Evolutionary conservation across 208 protist species (phyloP).

Genomic region (Leptomonas seymouri): DNA sequence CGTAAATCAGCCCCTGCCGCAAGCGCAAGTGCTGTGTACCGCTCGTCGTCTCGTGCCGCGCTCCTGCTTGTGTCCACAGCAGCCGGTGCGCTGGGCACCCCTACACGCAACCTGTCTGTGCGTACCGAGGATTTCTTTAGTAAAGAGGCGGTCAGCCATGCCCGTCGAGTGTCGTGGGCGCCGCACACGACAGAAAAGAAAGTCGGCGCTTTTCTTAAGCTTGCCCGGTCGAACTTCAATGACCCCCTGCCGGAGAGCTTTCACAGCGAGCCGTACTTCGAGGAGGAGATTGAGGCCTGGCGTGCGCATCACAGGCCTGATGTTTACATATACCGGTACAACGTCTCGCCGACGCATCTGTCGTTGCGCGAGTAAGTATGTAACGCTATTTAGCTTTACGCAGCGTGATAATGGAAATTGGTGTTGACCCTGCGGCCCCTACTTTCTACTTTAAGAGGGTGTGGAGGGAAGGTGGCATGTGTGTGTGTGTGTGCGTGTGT

Average conservation of each 20-base stretch:
- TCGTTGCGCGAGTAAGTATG: slow-evolving; percentile 68
- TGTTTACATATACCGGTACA: slow-evolving; percentile 92
- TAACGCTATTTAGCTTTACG: not conserved
- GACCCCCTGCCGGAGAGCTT: slow-evolving; percentile 76
- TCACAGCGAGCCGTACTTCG: slow-evolving; percentile 78
- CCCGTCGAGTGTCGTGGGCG: slow-evolving; percentile 88
- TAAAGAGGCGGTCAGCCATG: slow-evolving; percentile 88
- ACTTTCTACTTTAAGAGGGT: too few species aligned
- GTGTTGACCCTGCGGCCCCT: too few species aligned
- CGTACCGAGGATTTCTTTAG: slow-evolving; percentile 91
- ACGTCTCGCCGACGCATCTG: slow-evolving; percentile 86
- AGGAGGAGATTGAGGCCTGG: slow-evolving; percentile 90
- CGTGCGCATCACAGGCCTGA: slow-evolving; percentile 80
- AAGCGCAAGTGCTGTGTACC: not conserved
- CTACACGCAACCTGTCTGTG: slow-evolving; percentile 55
- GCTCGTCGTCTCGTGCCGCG: not conserved
- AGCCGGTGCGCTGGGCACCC: not conserved
- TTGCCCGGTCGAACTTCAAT: slow-evolving; percentile 89
- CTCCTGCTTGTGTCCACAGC: not conserved
- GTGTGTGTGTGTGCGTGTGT: too few species aligned
- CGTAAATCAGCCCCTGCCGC: too few species aligned
- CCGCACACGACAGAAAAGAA: slow-evolving; percentile 93
- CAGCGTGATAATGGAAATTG: not conserved
- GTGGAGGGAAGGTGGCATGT: too few species aligned
- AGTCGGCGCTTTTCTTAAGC: slow-evolving; percentile 84